These are phyloP conservation scores for Mucor velutinosus DNA, from an alignment of 371 early-diverging fungal species.

Conservation along the genomic window DNA sequence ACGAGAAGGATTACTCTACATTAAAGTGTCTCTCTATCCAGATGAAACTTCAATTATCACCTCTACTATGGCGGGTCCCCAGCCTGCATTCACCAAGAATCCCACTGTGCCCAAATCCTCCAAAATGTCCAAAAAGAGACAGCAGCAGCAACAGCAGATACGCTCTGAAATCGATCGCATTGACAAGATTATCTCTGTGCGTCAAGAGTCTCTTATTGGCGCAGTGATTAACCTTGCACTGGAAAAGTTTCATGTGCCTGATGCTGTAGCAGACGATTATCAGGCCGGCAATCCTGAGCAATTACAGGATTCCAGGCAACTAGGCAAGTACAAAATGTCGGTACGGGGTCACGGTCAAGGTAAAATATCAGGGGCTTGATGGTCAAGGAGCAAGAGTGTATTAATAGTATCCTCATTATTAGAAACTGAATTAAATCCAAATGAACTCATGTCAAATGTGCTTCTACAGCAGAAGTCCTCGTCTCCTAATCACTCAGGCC, in stretches of 20 bases:
- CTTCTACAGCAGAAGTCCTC: conserved; percentile 25
- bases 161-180: conserved; percentile 42
- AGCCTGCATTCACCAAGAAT: conserved; percentile 12
- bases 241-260: conserved; percentile 50
- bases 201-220: conserved; percentile 35
- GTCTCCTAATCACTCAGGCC: conserved; percentile 20
- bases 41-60: conserved; percentile 25
- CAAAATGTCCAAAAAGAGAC: conserved; percentile 16
- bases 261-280: conserved; percentile 32
- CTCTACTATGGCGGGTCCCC: background rate
- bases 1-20: conserved; percentile 42
- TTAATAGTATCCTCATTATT: conserved; percentile 9
- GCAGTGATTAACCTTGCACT: conserved; percentile 44
- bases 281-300: background rate
- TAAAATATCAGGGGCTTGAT: conserved; percentile 9
- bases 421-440: conserved; percentile 38
- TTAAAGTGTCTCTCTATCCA: conserved; percentile 48
- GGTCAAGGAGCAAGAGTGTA: background rate
- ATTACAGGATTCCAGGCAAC: conserved; percentile 5
- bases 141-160: conserved; percentile 15
- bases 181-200: conserved; percentile 53
- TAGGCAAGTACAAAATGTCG: conserved; percentile 41
- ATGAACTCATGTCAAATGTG: conserved; percentile 42
- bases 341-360: conserved; percentile 38
- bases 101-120: conserved; percentile 24